Percentiles rank a stretch among this genome's conserved stretches.
Conservation (phyloP, 495 filamentous ascomycete species). For the Lentithecium fluviatile region DNA sequence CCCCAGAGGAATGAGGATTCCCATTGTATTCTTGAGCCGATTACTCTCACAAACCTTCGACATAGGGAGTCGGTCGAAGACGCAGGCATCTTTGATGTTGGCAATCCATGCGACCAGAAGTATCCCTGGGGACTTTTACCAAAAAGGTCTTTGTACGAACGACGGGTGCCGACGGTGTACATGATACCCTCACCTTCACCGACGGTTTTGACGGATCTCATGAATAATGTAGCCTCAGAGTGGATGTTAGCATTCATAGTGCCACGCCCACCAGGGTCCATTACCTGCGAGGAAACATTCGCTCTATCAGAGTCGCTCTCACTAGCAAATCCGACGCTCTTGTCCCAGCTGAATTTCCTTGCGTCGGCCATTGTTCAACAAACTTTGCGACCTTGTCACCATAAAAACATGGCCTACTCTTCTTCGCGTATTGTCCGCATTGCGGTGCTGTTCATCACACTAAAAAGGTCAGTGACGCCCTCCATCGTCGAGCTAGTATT, state of each 20-base stretch:
- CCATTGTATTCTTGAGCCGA: background rate
- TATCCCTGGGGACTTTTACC: too few relatives aligned
- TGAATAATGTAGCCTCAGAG: background rate
- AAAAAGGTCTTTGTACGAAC: background rate
- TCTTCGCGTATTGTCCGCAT: constrained; percentile 8
- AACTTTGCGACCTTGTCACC: constrained; percentile 1
- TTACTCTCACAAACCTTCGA: background rate
- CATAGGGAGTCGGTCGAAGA: background rate
- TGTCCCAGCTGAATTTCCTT: background rate
- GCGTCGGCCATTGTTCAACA: background rate
- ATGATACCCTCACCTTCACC: background rate
- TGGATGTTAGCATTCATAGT: background rate
- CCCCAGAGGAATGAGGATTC: constrained; percentile 5
- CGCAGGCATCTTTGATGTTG: background rate
- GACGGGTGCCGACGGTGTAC: background rate
- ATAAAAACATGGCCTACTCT: constrained; percentile 5
- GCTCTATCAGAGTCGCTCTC: too few relatives aligned
- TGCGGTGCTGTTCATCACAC: constrained; percentile 10
- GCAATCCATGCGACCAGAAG: too few relatives aligned
- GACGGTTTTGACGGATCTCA: background rate
- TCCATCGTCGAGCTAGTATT: background rate
- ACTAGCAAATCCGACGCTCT: too few relatives aligned
- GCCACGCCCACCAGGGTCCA: background rate
- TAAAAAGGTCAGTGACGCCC: background rate
- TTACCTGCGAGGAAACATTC: too few relatives aligned